phyloP scores from a whole-genome alignment of 2,329 filamentous ascomycete species.

The Epicoccum sorghinum region DNA sequence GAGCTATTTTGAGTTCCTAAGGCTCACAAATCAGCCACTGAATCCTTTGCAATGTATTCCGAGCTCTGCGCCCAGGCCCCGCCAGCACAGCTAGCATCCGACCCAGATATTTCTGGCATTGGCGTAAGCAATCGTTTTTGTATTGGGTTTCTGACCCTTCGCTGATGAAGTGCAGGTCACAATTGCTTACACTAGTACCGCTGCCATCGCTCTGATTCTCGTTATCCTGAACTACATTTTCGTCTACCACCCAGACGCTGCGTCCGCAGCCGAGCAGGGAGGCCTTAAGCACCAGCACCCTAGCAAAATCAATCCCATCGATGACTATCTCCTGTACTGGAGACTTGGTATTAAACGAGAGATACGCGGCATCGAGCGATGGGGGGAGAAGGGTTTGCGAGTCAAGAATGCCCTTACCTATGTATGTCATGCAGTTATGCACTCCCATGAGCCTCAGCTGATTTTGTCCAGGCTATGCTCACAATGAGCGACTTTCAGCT shows the following conservation, averaged over 20 bases:
- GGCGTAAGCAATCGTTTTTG: neutral
- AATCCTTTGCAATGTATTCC: neutral
- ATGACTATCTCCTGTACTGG: conserved; percentile 6
- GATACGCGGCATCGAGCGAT: neutral
- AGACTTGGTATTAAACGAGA: conserved; percentile 1
- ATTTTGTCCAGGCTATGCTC: conserved; percentile 15
- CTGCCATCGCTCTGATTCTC: conserved; percentile 2
- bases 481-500: conserved; percentile 24
- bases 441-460: neutral
- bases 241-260: conserved; percentile 8
- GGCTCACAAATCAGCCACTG: neutral
- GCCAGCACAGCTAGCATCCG: neutral
- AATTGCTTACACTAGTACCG: conserved; percentile 5
- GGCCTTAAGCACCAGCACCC: conserved; percentile 1
- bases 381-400: conserved; percentile 5
- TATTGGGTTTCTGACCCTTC: neutral
- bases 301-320: conserved; percentile 4
- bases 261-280: neutral
- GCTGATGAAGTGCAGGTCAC: conserved; percentile 1
- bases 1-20: too few species aligned
- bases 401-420: conserved; percentile 5
- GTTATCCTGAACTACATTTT: conserved; percentile 3
- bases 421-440: neutral
- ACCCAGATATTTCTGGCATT: conserved; percentile 10
- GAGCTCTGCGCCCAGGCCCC: neutral